Conservation (phyloP, 2,329 filamentous ascomycete genomes). For the Monosporascus sp. region DNA sequence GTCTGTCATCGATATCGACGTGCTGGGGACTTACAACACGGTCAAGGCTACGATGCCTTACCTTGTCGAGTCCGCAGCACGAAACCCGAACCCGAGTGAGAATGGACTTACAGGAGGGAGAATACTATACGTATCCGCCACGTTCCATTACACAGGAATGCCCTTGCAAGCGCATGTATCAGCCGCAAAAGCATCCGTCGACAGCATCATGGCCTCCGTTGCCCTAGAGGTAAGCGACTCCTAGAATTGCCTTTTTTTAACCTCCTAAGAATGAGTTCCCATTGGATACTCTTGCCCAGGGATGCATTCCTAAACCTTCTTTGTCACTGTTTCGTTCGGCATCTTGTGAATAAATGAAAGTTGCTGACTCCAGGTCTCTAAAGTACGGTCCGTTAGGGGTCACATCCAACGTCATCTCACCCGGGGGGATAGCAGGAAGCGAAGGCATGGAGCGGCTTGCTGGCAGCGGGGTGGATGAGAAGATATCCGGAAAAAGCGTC, state of each 20-base stretch:
- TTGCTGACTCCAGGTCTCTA: background rate
- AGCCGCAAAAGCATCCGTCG: conserved; percentile 86
- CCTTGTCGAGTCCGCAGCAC: conserved; percentile 67
- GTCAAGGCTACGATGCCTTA: conserved; percentile 86
- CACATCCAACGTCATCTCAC: conserved; percentile 82
- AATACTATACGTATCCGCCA: conserved; percentile 85
- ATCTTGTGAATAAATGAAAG: too few species aligned
- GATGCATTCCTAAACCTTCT: too few species aligned
- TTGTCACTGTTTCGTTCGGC: too few species aligned
- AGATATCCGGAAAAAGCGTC: conserved; percentile 40
- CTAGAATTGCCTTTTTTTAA: background rate
- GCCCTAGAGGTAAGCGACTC: conserved; percentile 50
- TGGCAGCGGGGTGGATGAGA: conserved; percentile 30
- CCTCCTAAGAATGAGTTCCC: background rate
- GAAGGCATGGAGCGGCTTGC: conserved; percentile 69
- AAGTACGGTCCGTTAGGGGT: conserved; percentile 83
- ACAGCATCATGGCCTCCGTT: conserved; percentile 73
- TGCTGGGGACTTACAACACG: conserved; percentile 89
- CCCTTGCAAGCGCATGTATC: conserved; percentile 85
- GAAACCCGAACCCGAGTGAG: conserved; percentile 52
- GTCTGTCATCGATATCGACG: conserved; percentile 92
- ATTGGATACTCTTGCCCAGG: too few species aligned
- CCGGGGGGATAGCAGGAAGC: conserved; percentile 79
- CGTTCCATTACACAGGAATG: conserved; percentile 83
- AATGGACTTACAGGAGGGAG: conserved; percentile 70